Evolutionary conservation across 805 yeast genomes (phyloP).

Genomic region (Saccharomycopsis sp.): DNA sequence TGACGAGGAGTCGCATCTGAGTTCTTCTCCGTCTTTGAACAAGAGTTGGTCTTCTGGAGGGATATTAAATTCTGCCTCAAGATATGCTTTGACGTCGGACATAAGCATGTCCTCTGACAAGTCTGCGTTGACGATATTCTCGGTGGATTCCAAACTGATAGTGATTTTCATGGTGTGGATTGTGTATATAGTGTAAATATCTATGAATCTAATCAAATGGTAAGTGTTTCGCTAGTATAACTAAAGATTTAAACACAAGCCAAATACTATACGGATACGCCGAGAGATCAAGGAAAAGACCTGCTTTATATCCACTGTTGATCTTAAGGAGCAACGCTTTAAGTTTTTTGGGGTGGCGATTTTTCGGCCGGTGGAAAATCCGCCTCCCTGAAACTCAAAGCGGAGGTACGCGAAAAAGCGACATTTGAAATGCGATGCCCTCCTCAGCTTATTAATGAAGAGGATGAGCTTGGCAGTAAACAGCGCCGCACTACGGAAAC

Average conservation of each 20-base stretch:
- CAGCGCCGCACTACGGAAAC: background rate
- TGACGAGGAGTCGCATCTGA: constrained; percentile 28
- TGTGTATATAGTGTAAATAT: no score
- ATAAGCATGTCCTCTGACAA: constrained; percentile 58
- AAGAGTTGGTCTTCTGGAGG: constrained; percentile 42
- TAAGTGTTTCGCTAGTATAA: no score
- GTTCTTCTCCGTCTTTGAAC: constrained; percentile 37
- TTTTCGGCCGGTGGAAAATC: background rate
- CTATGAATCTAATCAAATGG: no score
- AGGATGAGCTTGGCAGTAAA: background rate
- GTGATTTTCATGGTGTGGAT: constrained; percentile 40
- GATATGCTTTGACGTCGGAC: constrained; percentile 62
- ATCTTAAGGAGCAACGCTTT: no score
- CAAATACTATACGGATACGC: no score
- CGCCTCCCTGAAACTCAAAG: no score
- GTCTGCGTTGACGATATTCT: constrained; percentile 48
- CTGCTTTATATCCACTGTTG: background rate
- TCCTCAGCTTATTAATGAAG: background rate
- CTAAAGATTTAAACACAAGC: no score
- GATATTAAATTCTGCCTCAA: constrained; percentile 63
- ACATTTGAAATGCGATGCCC: background rate
- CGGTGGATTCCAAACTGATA: constrained; percentile 43
- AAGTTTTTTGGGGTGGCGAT: background rate
- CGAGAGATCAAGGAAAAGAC: no score
- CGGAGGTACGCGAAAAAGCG: no score